These are phyloP conservation scores for Kodamaea restingae DNA, from an alignment of 805 yeast genomes.

Conservation along the genomic window DNA sequence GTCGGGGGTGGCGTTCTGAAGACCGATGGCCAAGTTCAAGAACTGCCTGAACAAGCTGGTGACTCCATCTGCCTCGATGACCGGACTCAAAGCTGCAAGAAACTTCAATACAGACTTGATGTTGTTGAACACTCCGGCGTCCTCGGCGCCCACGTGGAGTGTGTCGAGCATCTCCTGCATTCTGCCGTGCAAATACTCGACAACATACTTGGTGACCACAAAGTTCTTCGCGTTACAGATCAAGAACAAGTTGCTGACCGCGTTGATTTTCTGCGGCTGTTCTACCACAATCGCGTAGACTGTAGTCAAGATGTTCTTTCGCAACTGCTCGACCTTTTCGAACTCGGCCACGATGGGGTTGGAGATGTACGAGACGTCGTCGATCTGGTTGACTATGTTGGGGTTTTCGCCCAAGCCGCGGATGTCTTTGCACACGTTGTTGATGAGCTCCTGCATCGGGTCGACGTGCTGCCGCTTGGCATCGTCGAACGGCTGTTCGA, in stretches of 20 bases:
- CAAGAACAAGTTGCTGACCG: conserved; percentile 64
- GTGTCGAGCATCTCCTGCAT: conserved; percentile 52
- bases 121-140: conserved; percentile 63
- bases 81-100: conserved; percentile 60
- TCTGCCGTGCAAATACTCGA: conserved; percentile 65
- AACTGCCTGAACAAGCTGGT: conserved; percentile 48
- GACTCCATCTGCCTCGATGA: conserved; percentile 46
- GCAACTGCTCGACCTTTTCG: conserved; percentile 56
- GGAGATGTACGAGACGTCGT: conserved; percentile 60
- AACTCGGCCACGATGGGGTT: conserved; percentile 63
- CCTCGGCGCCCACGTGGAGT: conserved; percentile 16
- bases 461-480: conserved; percentile 39
- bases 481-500: conserved; percentile 21
- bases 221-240: conserved; percentile 61
- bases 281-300: conserved; percentile 69
- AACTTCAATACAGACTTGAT: conserved; percentile 70
- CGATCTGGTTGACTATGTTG: conserved; percentile 35
- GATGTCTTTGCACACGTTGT: conserved; percentile 43
- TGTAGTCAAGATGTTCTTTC: conserved; percentile 57
- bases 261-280: conserved; percentile 85
- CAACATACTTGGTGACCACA: conserved; percentile 61
- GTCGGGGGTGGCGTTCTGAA: conserved; percentile 38
- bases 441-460: conserved; percentile 37
- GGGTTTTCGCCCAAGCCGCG: conserved; percentile 42
- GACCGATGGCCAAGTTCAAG: conserved; percentile 50